Evolutionary conservation across 1,284 basidiomycete species (phyloP).

Genomic region (Ganoderma sinense): DNA sequence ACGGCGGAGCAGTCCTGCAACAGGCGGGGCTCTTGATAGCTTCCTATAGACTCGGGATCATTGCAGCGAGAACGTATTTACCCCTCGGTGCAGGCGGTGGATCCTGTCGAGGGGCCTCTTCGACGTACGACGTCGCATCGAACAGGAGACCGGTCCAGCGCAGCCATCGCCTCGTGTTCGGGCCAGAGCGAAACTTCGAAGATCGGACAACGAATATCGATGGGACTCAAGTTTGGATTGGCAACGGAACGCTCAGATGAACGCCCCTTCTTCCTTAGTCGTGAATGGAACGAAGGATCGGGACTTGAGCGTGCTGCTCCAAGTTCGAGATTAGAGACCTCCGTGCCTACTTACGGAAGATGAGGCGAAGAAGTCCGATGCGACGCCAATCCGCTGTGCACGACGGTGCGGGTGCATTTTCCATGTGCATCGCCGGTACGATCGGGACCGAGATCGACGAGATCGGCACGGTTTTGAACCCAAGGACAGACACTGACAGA

Average conservation of each 20-base stretch:
- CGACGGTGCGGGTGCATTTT: neutral
- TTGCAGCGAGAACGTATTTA: too few species aligned
- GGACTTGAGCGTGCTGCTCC: neutral
- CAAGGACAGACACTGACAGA: too few species aligned
- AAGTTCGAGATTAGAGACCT: neutral
- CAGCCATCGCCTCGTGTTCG: too few species aligned
- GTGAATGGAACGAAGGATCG: neutral
- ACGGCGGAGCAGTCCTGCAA: too few species aligned
- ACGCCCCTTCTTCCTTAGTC: neutral
- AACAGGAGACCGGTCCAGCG: too few species aligned
- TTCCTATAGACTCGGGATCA: too few species aligned
- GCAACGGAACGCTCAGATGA: neutral
- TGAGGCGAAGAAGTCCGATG: neutral
- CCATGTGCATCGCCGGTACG: neutral
- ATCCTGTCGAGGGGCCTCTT: too few species aligned
- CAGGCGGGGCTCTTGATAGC: too few species aligned
- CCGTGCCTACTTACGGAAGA: neutral
- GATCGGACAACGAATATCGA: neutral
- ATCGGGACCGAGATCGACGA: neutral
- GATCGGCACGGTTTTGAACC: neutral
- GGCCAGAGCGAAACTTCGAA: neutral
- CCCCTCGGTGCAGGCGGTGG: too few species aligned
- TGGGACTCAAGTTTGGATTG: neutral
- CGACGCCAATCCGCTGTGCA: neutral
- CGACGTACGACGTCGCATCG: too few species aligned